A percentile compares a stretch with the other conserved stretches of the same genome.
Evolutionary conservation across 352 stramenopile species (phyloP).

Genomic region (Globisporangium sylvaticum): DNA sequence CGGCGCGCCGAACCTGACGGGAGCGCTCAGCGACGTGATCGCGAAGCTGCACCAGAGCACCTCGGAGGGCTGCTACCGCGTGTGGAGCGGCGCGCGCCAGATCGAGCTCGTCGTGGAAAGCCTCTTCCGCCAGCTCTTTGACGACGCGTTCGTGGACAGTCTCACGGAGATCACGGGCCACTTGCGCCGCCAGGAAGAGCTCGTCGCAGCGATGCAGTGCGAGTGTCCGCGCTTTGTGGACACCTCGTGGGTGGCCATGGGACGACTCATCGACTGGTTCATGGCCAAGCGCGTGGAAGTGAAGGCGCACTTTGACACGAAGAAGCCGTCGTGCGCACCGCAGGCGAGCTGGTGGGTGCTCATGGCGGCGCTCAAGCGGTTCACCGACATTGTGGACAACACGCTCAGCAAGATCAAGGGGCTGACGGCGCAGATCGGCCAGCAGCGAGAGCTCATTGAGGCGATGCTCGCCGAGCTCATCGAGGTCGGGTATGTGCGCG

Average conservation of each 20-base stretch:
- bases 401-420: slow-evolving; percentile 8
- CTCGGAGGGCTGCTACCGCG: slow-evolving; percentile 10
- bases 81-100: slow-evolving; percentile 15
- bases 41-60: slow-evolving; percentile 8
- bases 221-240: slow-evolving; percentile 16
- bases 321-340: slow-evolving; percentile 13
- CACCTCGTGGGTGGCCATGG: slow-evolving; percentile 14
- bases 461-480: slow-evolving; percentile 13
- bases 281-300: slow-evolving; percentile 7
- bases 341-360: slow-evolving; percentile 11
- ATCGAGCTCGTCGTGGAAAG: slow-evolving; percentile 3
- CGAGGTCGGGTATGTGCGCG: slow-evolving; percentile 15
- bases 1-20: neutral
- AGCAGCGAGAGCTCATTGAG: slow-evolving; percentile 12
- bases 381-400: slow-evolving; percentile 9
- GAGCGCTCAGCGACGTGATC: neutral
- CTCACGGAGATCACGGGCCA: slow-evolving; percentile 11
- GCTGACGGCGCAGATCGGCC: slow-evolving; percentile 7
- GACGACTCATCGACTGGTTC: slow-evolving; percentile 15
- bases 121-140: slow-evolving; percentile 12
- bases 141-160: slow-evolving; percentile 9
- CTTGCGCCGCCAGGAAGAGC: slow-evolving; percentile 10
- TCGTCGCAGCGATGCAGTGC: slow-evolving; percentile 7
- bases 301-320: slow-evolving; percentile 15
- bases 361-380: slow-evolving; percentile 19